Evolutionary conservation across 495 filamentous ascomycete species (phyloP), one percentile per base, ranked within the genome.

Genomic region (Bathelium albidoporum): DNA sequence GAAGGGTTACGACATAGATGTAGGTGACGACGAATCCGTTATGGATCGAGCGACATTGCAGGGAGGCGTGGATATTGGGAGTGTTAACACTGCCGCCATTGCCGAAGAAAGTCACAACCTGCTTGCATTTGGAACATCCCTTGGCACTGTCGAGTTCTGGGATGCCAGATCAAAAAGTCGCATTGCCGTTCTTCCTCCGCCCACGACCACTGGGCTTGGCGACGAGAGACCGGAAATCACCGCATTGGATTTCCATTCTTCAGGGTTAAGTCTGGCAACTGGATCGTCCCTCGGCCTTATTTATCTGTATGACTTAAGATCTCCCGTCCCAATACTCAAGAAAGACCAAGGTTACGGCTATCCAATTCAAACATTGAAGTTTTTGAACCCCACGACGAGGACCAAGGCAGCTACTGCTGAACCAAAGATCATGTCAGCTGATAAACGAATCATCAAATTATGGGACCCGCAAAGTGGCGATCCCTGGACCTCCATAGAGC

Each of bases 291-390:
- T 85, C 53, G 95, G 95, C 9, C 81, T 96, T n/a, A 85, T 96
- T 34, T 84, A 93, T 53, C 81, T 96, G 29, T 99, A 96, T 71
- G 95, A 99, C 76, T 80, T 99, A 36, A 88, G 95, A 68, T 90
- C 89, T 11, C 90, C 94, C 0, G 81, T 87, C 0, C 92, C 95
- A 14, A 77, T 95, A 1, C 78, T 97, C 36, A 86, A 85, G 69
- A 97, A 95, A 72, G 95, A 97, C 66, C 95, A 97, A 78, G 94
- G 95, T 58, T 96, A 96, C 74, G 92, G 93, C 12, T 95, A 90
- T 72, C 88, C 95, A 14, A 89, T 97, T 59, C 90, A 96, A 69
- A 93, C 87, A 10, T 76, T 99, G 41, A 88, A 87, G 41, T 96
- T 95, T 78, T 81, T 99, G 36, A 87, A 83, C 49, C 87, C 89